A percentile compares a stretch with the other conserved stretches of the same genome.
Conservation (phyloP, 2,329 filamentous ascomycete genomes). For the Fusarium sp. region DNA sequence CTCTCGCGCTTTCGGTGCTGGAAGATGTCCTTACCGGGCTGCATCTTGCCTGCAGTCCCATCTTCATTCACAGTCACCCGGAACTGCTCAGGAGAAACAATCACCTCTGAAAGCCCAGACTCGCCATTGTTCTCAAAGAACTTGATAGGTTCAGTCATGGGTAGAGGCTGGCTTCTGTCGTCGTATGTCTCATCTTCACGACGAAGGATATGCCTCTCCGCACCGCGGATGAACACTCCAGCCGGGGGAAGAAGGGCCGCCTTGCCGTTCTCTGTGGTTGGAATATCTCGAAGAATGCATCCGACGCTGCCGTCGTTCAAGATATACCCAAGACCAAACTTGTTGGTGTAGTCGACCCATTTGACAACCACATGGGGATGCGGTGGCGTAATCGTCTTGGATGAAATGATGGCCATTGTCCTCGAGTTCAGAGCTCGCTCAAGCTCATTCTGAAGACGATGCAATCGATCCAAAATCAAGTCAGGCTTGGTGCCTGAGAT, state of each 20-base stretch:
- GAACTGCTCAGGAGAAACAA: constrained; percentile 75
- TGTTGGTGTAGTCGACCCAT: constrained; percentile 92
- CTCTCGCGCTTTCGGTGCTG: constrained; percentile 77
- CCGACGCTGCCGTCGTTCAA: constrained; percentile 86
- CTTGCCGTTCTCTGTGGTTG: constrained; percentile 65
- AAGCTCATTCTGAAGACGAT: constrained; percentile 70
- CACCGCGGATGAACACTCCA: constrained; percentile 79
- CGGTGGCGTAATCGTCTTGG: constrained; percentile 67
- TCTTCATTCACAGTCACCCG: constrained; percentile 69
- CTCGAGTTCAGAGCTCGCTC: constrained; percentile 75
- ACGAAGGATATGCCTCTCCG: constrained; percentile 78
- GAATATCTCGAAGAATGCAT: constrained; percentile 74
- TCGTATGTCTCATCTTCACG: constrained; percentile 68
- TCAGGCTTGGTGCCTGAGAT: constrained; percentile 71
- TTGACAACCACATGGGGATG: constrained; percentile 78
- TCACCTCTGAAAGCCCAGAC: constrained; percentile 73
- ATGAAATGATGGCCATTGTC: constrained; percentile 72
- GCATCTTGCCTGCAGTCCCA: constrained; percentile 72
- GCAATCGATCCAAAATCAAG: constrained; percentile 68
- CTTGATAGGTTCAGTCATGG: constrained; percentile 74
- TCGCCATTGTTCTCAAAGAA: constrained; percentile 82
- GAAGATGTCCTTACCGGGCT: constrained; percentile 74
- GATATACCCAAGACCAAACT: constrained; percentile 88
- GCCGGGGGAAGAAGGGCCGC: constrained; percentile 74
- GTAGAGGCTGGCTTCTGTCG: constrained; percentile 73